Conservation (phyloP, 2,329 filamentous ascomycete species). For the Ophiostoma tasmaniense region DNA sequence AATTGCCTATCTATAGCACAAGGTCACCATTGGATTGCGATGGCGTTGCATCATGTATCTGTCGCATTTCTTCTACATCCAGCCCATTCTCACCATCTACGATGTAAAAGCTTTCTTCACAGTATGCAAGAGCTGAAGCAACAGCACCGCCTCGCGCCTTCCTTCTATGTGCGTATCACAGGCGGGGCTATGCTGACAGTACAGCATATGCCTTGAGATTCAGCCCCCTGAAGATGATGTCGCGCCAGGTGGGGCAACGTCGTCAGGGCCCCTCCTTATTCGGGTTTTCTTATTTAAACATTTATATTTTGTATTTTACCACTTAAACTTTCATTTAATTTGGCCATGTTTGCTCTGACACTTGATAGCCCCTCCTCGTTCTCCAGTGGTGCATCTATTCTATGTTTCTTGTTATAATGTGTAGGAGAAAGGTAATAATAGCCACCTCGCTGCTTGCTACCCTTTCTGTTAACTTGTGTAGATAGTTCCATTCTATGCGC, state of each 20-base stretch:
- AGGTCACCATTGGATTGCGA: not conserved
- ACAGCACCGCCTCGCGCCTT: not conserved
- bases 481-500: not conserved
- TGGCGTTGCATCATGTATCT: not conserved
- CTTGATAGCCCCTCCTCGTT: not conserved
- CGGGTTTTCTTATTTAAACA: not conserved
- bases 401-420: not conserved
- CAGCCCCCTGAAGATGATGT: not conserved
- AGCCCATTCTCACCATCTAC: not conserved
- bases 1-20: not conserved
- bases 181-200: conserved; percentile 4
- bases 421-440: not conserved
- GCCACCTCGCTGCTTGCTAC: not conserved
- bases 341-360: not conserved
- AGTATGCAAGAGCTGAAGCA: not conserved
- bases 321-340: not conserved
- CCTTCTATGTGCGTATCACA: not conserved
- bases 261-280: not conserved
- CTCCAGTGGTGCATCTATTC: not conserved
- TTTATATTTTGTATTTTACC: not conserved
- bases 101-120: not conserved
- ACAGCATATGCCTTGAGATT: not conserved
- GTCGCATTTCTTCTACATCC: not conserved
- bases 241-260: not conserved
- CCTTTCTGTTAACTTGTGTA: not conserved